Base-by-base conservation (phyloP, 73 alveolate genomes). In the Paramecium sonneborni region DNA sequence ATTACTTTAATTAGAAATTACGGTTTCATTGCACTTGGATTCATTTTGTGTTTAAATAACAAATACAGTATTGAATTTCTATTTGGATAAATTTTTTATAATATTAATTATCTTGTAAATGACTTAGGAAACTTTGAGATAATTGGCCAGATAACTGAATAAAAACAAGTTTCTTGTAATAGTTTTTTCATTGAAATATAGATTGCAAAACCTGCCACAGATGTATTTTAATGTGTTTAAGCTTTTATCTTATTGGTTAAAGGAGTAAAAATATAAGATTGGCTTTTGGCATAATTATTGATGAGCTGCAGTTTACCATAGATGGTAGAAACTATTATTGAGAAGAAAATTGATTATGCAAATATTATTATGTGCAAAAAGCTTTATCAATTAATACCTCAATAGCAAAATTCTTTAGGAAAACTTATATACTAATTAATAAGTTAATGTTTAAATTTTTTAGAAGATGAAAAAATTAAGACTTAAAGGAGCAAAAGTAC, bases 121-220 rank as follows among this genome's bases (percentile, higher is more conserved):
- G 84, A 26, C 84, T 62, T 62, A 62, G 24, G 84, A 62, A 62
- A 62, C 84, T 26, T 32, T 62, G 84, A 62, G 84, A 62, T n/a
- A 26, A 28, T 62, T 62, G 44, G 84, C 48, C 24, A 62, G 26
- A 62, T 62, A 62, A 62, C 84, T 62, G 39, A 62, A 62, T 32
- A 62, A 62, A 62, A 62, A 62, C 46, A 62, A 62, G 44, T 62
- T 62, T 62, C 84, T 62, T 8, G 84, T 62, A 62, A 62, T 30
- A 62, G 41, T 21, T 62, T 62, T 1, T 6, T 52, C 14, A 52
- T 52, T 52, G 0, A 62, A 62, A 62, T 30, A 3, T 46, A 79
- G 90, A 79, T 79, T 20, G 74, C 90, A 37, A 79, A 79, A 44
- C 90, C 90, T 24, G 46, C 90, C 7, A 39, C 41, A 39, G 90